A percentile compares a stretch with the other conserved stretches of the same genome.
Conservation (phyloP, 2,329 filamentous ascomycete species). For the Exophiala oligosperma region DNA sequence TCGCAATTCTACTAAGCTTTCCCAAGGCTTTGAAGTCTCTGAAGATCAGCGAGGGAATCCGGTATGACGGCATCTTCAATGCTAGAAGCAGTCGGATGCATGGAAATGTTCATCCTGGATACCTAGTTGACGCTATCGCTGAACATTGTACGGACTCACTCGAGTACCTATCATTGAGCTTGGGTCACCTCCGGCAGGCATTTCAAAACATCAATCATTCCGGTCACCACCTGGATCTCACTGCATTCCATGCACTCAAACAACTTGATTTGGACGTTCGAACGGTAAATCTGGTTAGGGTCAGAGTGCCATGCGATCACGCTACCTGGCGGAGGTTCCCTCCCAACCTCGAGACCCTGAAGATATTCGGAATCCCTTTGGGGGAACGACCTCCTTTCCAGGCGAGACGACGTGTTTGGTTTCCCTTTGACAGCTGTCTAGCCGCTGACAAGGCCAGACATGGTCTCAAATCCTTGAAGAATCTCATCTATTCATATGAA, state of each 20-base stretch:
- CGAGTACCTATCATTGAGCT: slow-evolving; percentile 24
- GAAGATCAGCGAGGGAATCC: slow-evolving; percentile 29
- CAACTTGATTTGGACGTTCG: slow-evolving; percentile 25
- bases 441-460: slow-evolving; percentile 25
- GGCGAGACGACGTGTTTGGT: slow-evolving; percentile 18
- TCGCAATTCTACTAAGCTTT: slow-evolving; percentile 26
- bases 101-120: slow-evolving; percentile 26
- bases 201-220: slow-evolving; percentile 20
- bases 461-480: slow-evolving; percentile 24
- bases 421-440: slow-evolving; percentile 26
- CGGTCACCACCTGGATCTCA: slow-evolving; percentile 25
- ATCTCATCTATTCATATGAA: slow-evolving; percentile 27
- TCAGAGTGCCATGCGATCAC: slow-evolving; percentile 25
- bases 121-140: slow-evolving; percentile 24
- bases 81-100: slow-evolving; percentile 26
- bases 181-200: slow-evolving; percentile 23
- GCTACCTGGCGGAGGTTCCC: slow-evolving; percentile 26
- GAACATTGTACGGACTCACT: slow-evolving; percentile 22
- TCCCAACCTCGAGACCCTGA: slow-evolving; percentile 27
- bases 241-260: slow-evolving; percentile 22
- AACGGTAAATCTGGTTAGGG: slow-evolving; percentile 24
- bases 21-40: slow-evolving; percentile 27
- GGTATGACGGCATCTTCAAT: slow-evolving; percentile 27
- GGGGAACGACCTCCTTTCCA: slow-evolving; percentile 24
- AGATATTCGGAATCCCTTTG: slow-evolving; percentile 27